These are phyloP conservation scores for Yarrowia sp. DNA, from an alignment of 805 yeast genomes.

Conservation along the genomic window DNA sequence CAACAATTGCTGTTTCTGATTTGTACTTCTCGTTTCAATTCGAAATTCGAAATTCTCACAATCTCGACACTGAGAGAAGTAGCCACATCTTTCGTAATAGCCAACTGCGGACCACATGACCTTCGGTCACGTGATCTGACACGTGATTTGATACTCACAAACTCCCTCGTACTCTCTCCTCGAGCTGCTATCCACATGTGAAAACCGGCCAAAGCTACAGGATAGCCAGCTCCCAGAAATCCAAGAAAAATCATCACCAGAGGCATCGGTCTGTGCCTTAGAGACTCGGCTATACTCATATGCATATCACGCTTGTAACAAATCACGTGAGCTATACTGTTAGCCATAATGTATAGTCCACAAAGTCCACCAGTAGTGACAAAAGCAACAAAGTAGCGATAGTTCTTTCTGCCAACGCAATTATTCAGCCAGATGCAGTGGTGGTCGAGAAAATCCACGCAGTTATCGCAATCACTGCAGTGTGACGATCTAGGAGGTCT, in stretches of 20 bases:
- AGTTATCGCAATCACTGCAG: constrained; percentile 65
- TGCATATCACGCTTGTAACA: constrained; percentile 30
- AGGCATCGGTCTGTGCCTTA: constrained; percentile 37
- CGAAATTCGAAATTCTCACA: no score
- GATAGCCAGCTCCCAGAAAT: constrained; percentile 53
- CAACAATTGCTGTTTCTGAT: no score
- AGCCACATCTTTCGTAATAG: no score
- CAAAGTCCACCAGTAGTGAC: constrained; percentile 43
- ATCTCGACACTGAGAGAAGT: no score
- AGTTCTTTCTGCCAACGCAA: constrained; percentile 74
- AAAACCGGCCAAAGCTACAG: constrained; percentile 50
- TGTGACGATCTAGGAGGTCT: constrained; percentile 74
- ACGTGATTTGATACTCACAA: constrained; percentile 43
- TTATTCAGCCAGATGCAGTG: constrained; percentile 71
- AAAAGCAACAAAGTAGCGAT: constrained; percentile 46
- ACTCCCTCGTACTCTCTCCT: constrained; percentile 73
- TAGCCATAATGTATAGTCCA: constrained; percentile 36
- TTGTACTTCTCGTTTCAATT: no score
- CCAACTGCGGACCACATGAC: background rate
- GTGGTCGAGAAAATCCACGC: constrained; percentile 67
- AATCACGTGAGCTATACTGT: constrained; percentile 40
- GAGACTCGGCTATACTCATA: constrained; percentile 34
- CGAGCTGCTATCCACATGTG: constrained; percentile 56
- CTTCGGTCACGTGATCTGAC: background rate
- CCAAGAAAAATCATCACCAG: constrained; percentile 50